Base-by-base conservation (phyloP, 176 grass and related monocot genomes). In the Eremochloa ophiuroides region DNA sequence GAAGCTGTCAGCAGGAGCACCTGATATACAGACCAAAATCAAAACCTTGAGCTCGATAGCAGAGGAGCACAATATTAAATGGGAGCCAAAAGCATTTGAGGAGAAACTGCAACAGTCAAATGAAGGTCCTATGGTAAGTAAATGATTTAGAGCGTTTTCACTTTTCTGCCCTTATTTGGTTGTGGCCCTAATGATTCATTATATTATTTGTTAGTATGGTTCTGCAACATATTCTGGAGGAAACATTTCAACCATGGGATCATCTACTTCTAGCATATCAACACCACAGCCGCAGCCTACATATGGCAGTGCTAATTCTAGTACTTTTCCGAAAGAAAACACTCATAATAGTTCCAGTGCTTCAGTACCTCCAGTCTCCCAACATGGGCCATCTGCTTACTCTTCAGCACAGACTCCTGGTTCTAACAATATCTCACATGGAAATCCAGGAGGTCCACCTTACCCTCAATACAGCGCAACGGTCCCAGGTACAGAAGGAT, bases 1-100 rank as follows among this genome's bases (percentile, higher is more conserved):
- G 79, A 98, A 98, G 62, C 82, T 98, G 39, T 94, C 95, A 81
- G 92, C 90, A 79, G 91, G 85, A 81, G 84, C 95, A 78, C 95
- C 95, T 81, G 92, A 98, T 87, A 14, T 81, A 46, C 73, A 94
- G 55, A 95, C 84, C 9, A 98, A 95, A 91, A 83, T 89, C 41
- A 94, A 94, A 83, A 91, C 81, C 4, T 85, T 97, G 84, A 91
- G 66, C 85, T 91, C 92, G 63, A 91, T 95, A 82, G 92, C 95
- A 18, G 84, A 89, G 84, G 95, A 98, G 82, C 92, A 98, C 63
- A 88, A 85, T n/a, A 74, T 94, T 27, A 85, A 93, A 85, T 98
- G 95, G 95, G 88, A 98, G 42, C 80, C 95, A 27, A 94, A 93
- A 93, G 82, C 81, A 82, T 87, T 98, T 73, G 86, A 94, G 81